Evolutionary conservation across 768 basidiomycete genomes (phyloP).

Genomic region (Rhodotorula sphaerocarpa): DNA sequence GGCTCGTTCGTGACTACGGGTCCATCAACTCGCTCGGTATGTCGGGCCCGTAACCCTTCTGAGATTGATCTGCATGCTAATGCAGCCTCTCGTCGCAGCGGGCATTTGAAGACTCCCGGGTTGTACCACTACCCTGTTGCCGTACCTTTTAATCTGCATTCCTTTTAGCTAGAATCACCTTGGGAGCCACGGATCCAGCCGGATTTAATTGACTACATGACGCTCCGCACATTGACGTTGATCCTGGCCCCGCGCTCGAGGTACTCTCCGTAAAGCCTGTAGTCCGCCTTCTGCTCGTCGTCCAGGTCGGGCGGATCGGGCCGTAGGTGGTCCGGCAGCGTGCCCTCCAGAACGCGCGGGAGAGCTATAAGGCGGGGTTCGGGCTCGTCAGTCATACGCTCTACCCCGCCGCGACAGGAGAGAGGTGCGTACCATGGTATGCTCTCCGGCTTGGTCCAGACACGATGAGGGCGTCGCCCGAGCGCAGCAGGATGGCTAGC

Average conservation of each 20-base stretch:
- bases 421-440: constrained; percentile 69
- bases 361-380: constrained; percentile 59
- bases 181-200: not conserved
- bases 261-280: constrained; percentile 58
- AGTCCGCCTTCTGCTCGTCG: constrained; percentile 41
- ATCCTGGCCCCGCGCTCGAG: constrained; percentile 59
- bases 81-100: too few relatives aligned
- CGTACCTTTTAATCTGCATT: not conserved
- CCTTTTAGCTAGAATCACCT: not conserved
- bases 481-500: constrained; percentile 71
- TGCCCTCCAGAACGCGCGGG: constrained; percentile 74
- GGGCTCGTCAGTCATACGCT: too few relatives aligned
- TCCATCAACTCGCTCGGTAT: constrained; percentile 21
- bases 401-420: not conserved
- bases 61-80: not conserved
- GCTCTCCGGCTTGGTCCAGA: constrained; percentile 76
- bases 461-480: constrained; percentile 89
- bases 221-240: constrained; percentile 83
- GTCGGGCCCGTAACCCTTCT: not conserved
- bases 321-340: constrained; percentile 52
- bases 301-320: not conserved
- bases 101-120: not conserved
- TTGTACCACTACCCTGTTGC: too few relatives aligned
- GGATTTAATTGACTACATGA: constrained; percentile 33
- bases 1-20: constrained; percentile 2